Evolutionary conservation across 768 basidiomycete species (phyloP).

Genomic region (Tricholoma saponaceum): DNA sequence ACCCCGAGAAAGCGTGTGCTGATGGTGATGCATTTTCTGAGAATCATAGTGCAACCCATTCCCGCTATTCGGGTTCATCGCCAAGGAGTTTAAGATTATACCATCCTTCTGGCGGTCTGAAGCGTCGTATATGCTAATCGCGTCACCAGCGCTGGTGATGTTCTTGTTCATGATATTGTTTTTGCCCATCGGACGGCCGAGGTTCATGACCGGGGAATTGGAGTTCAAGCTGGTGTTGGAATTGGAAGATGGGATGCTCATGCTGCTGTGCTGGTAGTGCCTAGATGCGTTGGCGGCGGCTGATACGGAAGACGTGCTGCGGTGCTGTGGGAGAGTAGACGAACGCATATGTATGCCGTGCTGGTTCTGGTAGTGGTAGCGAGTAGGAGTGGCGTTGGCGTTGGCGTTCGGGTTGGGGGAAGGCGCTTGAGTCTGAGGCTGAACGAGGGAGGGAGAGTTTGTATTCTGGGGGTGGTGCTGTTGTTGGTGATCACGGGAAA

Average conservation of each 20-base stretch:
- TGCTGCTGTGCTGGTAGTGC: conserved; percentile 46
- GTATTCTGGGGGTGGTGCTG: conserved; percentile 14
- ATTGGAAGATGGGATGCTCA: conserved; percentile 34
- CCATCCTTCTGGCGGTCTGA: not conserved
- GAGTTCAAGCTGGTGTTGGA: conserved; percentile 1
- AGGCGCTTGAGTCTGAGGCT: conserved; percentile 3
- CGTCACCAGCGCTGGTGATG: conserved; percentile 21
- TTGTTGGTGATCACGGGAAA: conserved; percentile 17
- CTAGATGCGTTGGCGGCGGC: conserved; percentile 24
- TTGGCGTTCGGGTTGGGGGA: not conserved
- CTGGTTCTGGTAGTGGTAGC: conserved; percentile 23
- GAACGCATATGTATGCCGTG: conserved; percentile 35
- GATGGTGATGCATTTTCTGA: conserved; percentile 2
- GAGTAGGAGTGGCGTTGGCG: not conserved
- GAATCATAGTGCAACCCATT: conserved; percentile 7
- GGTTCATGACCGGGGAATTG: conserved; percentile 13
- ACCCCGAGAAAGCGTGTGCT: not conserved
- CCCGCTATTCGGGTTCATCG: not conserved
- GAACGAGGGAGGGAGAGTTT: conserved; percentile 11
- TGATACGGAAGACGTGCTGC: conserved; percentile 10
- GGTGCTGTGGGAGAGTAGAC: conserved; percentile 41
- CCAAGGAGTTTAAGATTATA: not conserved
- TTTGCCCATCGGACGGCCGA: not conserved
- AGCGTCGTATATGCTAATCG: conserved; percentile 7
- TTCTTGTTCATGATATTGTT: conserved; percentile 15